Evolutionary conservation across 2,329 filamentous ascomycete species (phyloP).

Genomic region (Trichoderma sp.): DNA sequence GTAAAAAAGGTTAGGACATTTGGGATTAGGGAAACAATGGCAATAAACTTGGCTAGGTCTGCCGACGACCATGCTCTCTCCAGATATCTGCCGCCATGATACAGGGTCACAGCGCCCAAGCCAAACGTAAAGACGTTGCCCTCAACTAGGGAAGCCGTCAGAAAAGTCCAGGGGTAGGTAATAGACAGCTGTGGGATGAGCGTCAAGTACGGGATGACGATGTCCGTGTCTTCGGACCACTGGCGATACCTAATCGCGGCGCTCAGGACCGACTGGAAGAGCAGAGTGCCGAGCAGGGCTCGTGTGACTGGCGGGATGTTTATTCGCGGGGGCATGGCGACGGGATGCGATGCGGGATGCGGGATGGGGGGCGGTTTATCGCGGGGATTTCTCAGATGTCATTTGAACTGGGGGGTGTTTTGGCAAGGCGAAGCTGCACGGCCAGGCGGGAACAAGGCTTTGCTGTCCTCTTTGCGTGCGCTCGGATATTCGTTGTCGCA

Average conservation of each 20-base stretch:
- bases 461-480: slow-evolving; percentile 1
- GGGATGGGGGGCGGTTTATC: neutral
- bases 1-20: slow-evolving; percentile 73
- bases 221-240: slow-evolving; percentile 61
- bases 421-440: neutral
- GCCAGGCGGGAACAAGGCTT: neutral
- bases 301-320: slow-evolving; percentile 93
- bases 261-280: slow-evolving; percentile 79
- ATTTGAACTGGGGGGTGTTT: slow-evolving; percentile 7
- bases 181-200: slow-evolving; percentile 81
- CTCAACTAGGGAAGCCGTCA: slow-evolving; percentile 85
- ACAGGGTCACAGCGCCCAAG: slow-evolving; percentile 75
- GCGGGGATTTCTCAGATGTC: slow-evolving; percentile 2
- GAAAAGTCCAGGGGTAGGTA: slow-evolving; percentile 88
- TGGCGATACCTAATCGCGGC: slow-evolving; percentile 72
- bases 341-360: slow-evolving; percentile 20
- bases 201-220: slow-evolving; percentile 81
- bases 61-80: slow-evolving; percentile 92
- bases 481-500: neutral
- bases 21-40: slow-evolving; percentile 73
- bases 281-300: slow-evolving; percentile 69
- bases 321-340: slow-evolving; percentile 73
- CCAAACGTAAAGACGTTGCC: slow-evolving; percentile 85
- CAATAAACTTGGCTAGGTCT: slow-evolving; percentile 88
- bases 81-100: slow-evolving; percentile 90